These are phyloP conservation scores for Flueggea neowawraea DNA, from an alignment of 441 rosid species.

Conservation along the genomic window DNA sequence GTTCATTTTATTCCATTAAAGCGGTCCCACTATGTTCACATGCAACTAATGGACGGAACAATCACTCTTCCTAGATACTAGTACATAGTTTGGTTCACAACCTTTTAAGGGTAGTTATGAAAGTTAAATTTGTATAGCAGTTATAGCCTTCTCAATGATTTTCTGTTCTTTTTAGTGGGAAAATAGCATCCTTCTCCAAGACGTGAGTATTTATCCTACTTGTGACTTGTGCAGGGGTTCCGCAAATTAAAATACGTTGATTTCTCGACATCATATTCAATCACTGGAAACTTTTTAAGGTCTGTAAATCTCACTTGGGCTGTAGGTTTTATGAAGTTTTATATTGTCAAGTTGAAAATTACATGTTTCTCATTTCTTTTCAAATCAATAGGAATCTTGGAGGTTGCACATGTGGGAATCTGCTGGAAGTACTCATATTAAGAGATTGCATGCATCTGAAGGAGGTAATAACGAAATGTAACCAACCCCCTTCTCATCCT, in stretches of 20 bases:
- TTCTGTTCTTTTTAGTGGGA: not conserved
- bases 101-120: too few relatives aligned
- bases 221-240: slow-evolving; percentile 42
- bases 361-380: slow-evolving; percentile 4
- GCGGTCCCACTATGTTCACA: too few relatives aligned
- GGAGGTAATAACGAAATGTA: slow-evolving; percentile 31
- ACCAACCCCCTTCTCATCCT: not conserved
- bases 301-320: slow-evolving; percentile 15
- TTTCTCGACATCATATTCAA: slow-evolving; percentile 66
- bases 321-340: not conserved
- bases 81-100: too few relatives aligned
- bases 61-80: too few relatives aligned
- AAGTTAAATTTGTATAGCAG: too few relatives aligned
- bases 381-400: slow-evolving; percentile 47
- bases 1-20: too few relatives aligned
- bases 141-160: too few relatives aligned
- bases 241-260: slow-evolving; percentile 57
- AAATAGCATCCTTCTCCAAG: not conserved
- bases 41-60: too few relatives aligned
- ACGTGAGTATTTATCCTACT: slow-evolving; percentile 6
- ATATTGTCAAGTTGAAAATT: slow-evolving; percentile 5
- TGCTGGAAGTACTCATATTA: slow-evolving; percentile 55
- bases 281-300: slow-evolving; percentile 68
- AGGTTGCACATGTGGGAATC: slow-evolving; percentile 37
- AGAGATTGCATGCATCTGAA: slow-evolving; percentile 75